Conservation (phyloP, 148 eudicot species). For the Rhododendron griersonianum region DNA sequence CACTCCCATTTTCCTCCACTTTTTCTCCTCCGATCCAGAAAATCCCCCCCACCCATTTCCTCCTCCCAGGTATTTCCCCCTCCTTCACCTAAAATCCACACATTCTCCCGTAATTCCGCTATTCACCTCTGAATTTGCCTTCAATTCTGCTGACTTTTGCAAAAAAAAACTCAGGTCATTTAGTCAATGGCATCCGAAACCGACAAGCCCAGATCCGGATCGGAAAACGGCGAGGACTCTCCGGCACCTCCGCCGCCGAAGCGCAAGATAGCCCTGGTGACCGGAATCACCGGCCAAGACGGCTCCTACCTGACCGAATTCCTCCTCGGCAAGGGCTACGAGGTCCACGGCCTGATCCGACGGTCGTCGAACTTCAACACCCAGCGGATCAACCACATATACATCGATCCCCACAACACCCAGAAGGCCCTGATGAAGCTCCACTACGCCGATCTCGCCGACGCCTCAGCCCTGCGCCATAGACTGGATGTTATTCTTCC, state of each 20-base stretch:
- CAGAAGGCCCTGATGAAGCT: conserved; percentile 83
- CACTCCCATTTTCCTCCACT: not conserved
- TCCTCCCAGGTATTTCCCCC: not conserved
- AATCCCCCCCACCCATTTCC: not conserved
- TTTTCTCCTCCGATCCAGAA: not conserved
- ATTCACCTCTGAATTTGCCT: not conserved
- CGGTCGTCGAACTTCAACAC: conserved; percentile 95
- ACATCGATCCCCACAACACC: conserved; percentile 90
- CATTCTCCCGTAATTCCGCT: not conserved
- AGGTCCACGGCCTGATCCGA: conserved; percentile 85
- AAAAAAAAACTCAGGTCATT: not conserved
- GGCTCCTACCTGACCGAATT: conserved; percentile 94
- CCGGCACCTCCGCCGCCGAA: not conserved
- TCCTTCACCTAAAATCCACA: not conserved
- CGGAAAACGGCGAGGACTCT: not conserved
- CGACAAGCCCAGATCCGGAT: not conserved
- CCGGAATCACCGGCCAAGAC: conserved; percentile 97
- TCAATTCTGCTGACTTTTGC: not conserved
- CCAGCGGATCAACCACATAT: conserved; percentile 91
- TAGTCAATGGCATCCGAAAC: not conserved
- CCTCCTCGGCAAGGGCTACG: conserved; percentile 63
- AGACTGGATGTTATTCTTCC: conserved; percentile 75
- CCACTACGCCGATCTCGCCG: conserved; percentile 93
- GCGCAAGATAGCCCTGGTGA: conserved; percentile 62
- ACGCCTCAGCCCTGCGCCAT: conserved; percentile 85